Percentiles rank a stretch among this genome's conserved stretches.
Conservation (phyloP, 805 yeast species). For the Sugiyamaella americana region DNA sequence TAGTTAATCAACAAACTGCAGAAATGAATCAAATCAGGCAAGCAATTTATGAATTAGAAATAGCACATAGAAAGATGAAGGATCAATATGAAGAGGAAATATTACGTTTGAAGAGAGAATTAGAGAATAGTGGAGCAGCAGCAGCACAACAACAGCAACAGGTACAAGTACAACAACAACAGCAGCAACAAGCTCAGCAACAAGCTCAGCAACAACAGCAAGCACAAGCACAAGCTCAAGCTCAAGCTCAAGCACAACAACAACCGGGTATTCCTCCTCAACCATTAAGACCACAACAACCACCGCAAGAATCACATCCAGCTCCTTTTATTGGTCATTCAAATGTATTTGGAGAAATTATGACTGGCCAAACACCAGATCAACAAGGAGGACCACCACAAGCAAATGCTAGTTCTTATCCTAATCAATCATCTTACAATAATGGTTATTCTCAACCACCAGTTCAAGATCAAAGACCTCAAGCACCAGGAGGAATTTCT, state of each 20-base stretch:
- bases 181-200: slow-evolving; percentile 20
- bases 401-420: slow-evolving; percentile 4
- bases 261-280: slow-evolving; percentile 16
- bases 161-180: slow-evolving; percentile 16
- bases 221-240: slow-evolving; percentile 20
- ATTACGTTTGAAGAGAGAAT: slow-evolving; percentile 72
- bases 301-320: slow-evolving; percentile 13
- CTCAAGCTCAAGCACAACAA: slow-evolving; percentile 20
- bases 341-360: slow-evolving; percentile 30
- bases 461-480: slow-evolving; percentile 7
- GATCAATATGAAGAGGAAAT: slow-evolving; percentile 95
- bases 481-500: neutral
- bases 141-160: slow-evolving; percentile 19
- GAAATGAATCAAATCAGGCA: slow-evolving; percentile 93
- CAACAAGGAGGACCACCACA: slow-evolving; percentile 26
- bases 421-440: slow-evolving; percentile 8
- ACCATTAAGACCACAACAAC: slow-evolving; percentile 21
- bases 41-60: slow-evolving; percentile 87
- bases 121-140: slow-evolving; percentile 62
- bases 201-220: slow-evolving; percentile 17
- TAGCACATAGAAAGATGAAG: slow-evolving; percentile 90
- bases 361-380: slow-evolving; percentile 30
- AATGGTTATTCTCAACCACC: slow-evolving; percentile 7
- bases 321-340: slow-evolving; percentile 29
- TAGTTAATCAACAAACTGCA: slow-evolving; percentile 75